phyloP scores from a whole-genome alignment of 2,329 filamentous ascomycete species.

The Claviceps sp. region DNA sequence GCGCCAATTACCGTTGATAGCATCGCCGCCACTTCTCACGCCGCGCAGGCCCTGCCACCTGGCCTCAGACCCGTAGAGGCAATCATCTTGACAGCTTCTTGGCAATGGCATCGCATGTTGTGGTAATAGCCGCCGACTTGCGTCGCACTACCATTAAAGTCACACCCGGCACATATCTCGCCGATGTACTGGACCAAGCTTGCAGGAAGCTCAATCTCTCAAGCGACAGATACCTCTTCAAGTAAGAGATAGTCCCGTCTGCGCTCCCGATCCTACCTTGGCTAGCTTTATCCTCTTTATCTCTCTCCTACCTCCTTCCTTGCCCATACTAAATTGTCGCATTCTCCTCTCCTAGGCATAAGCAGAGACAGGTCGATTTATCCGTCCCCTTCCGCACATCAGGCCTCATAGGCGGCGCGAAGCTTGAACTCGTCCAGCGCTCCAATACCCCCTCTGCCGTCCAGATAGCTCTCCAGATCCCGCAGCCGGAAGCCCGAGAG shows the following conservation, averaged over 20 bases:
- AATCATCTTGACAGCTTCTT: not conserved
- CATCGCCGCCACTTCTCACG: not conserved
- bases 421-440: conserved; percentile 79
- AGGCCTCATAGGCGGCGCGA: conserved; percentile 72
- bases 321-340: not conserved
- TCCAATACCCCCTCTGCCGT: conserved; percentile 78
- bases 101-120: conserved; percentile 74
- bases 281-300: too few relatives aligned
- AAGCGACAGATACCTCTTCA: conserved; percentile 64
- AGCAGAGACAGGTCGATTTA: conserved; percentile 75
- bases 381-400: conserved; percentile 74
- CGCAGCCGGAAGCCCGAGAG: conserved; percentile 52
- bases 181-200: conserved; percentile 76
- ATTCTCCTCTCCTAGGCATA: conserved; percentile 42
- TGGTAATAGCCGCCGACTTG: conserved; percentile 71
- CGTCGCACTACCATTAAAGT: conserved; percentile 74
- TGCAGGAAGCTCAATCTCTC: conserved; percentile 68
- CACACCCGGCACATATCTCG: conserved; percentile 64
- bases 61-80: too few relatives aligned
- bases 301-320: not conserved
- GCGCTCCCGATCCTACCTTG: too few relatives aligned
- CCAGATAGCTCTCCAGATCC: conserved; percentile 78
- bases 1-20: not conserved
- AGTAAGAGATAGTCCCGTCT: conserved; percentile 36
- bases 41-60: too few relatives aligned